Percentiles rank a stretch among this genome's conserved stretches.
Conservation (phyloP, 2,329 filamentous ascomycete species). For the Fusarium pseudoanthophilum region DNA sequence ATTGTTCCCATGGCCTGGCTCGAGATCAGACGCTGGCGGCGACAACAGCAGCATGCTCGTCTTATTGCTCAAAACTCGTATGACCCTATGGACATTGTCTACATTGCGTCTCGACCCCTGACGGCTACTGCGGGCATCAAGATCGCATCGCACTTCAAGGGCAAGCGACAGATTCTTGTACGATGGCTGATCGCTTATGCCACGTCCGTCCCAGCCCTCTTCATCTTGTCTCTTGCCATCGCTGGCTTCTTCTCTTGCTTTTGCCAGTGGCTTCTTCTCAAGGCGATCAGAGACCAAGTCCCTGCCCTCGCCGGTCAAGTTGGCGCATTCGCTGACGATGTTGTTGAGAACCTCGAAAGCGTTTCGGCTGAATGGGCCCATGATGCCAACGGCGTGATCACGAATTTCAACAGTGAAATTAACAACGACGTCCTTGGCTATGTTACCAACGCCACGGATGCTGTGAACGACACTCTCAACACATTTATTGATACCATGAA, state of each 20-base stretch:
- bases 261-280: constrained; percentile 84
- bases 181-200: constrained; percentile 89
- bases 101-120: constrained; percentile 84
- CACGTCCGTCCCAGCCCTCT: constrained; percentile 86
- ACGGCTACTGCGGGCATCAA: constrained; percentile 79
- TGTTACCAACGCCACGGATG: constrained; percentile 83
- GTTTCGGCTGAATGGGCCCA: constrained; percentile 81
- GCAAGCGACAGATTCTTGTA: constrained; percentile 75
- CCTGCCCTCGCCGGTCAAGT: constrained; percentile 80
- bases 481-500: constrained; percentile 82
- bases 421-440: constrained; percentile 88
- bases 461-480: constrained; percentile 88
- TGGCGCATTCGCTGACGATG: constrained; percentile 80
- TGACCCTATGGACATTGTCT: constrained; percentile 88
- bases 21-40: constrained; percentile 81
- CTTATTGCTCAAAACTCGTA: constrained; percentile 73
- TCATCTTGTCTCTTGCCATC: constrained; percentile 83
- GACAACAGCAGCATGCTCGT: constrained; percentile 74
- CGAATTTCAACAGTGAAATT: constrained; percentile 76
- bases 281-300: constrained; percentile 76
- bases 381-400: constrained; percentile 79
- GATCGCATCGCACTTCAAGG: constrained; percentile 71
- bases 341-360: constrained; percentile 76
- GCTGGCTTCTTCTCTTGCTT: constrained; percentile 85
- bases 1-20: constrained; percentile 83